Evolutionary conservation across 1,284 basidiomycete species (phyloP), one percentile per base, ranked within the genome.

Genomic region (Tilletia horrida): DNA sequence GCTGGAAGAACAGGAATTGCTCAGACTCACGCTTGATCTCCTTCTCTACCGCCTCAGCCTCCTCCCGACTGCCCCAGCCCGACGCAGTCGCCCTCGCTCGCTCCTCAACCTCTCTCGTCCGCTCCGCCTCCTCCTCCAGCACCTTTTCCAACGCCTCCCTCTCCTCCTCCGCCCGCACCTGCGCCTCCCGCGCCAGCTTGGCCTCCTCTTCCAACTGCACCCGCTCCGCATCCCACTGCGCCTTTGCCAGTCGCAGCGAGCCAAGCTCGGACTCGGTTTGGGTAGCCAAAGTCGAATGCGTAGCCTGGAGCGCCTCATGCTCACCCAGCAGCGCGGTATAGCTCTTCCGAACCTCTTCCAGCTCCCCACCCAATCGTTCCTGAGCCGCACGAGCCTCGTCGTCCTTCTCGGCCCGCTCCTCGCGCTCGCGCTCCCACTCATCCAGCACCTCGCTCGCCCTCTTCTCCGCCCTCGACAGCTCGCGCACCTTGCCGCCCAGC

Each of bases 1-100:
- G 6, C 18, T 6, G 16, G 45, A 7, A 16, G 16, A 25, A 13
- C n/a, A 52, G 27, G 6, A 25, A 52, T 23, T 13, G 14, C 21
- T 2, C 1, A 3, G 23, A 59, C 55, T 59, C 55, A 59, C 55
- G 55, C 21, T 59, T 59, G 55, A 59, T 59, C 55, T 59, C 55
- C 31, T 59, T 59, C 31, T 59, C 55, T 13, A 59, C 55, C 3
- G 31, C n/a, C 55, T 59, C 55, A 13, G 55, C 55, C 31, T 59
- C 55, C 31, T 59, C 55, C 27, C 55, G 27, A 25, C 27, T 35
- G 23, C 55, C 29, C 55, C 55, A 59, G 14, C 55, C 55, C 9
- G 55, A 16, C 14, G 29, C 55, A 59, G 27, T 16, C 55, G 27
- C 55, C 9, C 31, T 6, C 16, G n/a, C 55, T 7, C 31, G 23